Evolutionary conservation across 129 eudicot genomes (phyloP), one percentile per base, ranked within the genome.

Genomic region (Dittrichia graveolens): DNA sequence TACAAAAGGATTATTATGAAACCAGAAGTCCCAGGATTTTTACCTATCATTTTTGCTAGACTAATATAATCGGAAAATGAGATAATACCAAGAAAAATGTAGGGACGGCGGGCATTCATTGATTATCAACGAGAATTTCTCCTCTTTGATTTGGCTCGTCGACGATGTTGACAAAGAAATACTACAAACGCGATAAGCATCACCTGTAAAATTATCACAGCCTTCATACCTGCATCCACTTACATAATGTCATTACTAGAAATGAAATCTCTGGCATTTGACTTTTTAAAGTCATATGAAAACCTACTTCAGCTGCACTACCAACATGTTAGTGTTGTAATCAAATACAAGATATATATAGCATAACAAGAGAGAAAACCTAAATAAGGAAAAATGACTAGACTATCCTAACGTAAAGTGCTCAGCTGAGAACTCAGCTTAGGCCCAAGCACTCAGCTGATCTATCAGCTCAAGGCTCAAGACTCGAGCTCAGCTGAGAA

Each of bases 161-260:
- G 66, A 61, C 85, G 77, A 73, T 61, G 69, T 54, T 63, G 67
- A 47, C 82, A 65, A 61, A 84, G 83, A 57, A 74, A 84, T 77
- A 83, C 74, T 40, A 84, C 56, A 72, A 83, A 46, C 56, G 80
- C 40, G 13, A 90, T 62, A 58, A 90, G 61, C 70, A 75, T 76
- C 61, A 86, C 88, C 71, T 94, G 98, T 71, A 84, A 39, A 37
- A 83, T 15, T 64, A 83, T 81, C 71, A 90, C 49, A 44, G 82
- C 75, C 90, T 87, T 85, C 89, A 90, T 56, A 78, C 96, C 98
- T 94, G 90, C 40, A 83, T 78, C 60, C 79, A 69, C 8, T 47
- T 65, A 38, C 24, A 5, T 46, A 14, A 48, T 12, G 45, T 70
- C 64, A 75, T 34, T 43, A 41, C 57, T 19, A 10, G 14, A 14